phyloP scores from a whole-genome alignment of 768 basidiomycete genomes.

The Lactifluus echinatus region DNA sequence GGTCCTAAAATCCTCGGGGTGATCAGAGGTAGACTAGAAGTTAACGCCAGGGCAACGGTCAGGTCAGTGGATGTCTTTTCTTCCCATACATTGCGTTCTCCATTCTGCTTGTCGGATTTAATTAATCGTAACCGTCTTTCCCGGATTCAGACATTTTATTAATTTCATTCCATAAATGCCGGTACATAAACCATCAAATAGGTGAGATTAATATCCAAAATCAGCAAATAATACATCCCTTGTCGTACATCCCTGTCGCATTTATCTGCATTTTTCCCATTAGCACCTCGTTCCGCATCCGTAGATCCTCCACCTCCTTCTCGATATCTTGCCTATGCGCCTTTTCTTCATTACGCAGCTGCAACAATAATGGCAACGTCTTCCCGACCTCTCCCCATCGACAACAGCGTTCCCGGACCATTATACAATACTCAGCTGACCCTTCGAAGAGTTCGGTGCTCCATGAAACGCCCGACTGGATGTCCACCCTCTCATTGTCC shows the following conservation, averaged over 20 bases:
- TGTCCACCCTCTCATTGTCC: not conserved
- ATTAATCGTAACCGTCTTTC: too few species aligned
- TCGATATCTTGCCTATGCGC: conserved; percentile 14
- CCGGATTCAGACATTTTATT: too few species aligned
- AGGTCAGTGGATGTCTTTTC: too few species aligned
- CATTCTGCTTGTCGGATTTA: too few species aligned
- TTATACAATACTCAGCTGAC: not conserved
- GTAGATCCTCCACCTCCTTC: conserved; percentile 20
- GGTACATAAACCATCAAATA: not conserved
- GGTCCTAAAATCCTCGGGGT: not conserved
- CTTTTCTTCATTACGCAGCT: conserved; percentile 17
- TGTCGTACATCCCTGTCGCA: not conserved
- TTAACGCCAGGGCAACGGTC: too few species aligned
- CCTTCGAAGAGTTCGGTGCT: not conserved
- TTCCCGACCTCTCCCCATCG: conserved; percentile 15
- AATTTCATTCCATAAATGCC: not conserved
- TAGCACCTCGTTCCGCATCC: conserved; percentile 20
- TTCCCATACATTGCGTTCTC: too few species aligned
- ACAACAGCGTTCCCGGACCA: not conserved
- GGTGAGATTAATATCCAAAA: not conserved
- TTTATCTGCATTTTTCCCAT: conserved; percentile 7
- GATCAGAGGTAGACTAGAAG: too few species aligned
- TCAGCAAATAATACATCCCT: conserved; percentile 10
- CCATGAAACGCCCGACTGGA: conserved; percentile 15
- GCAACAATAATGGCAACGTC: conserved; percentile 16